Evolutionary conservation across 2,329 filamentous ascomycete genomes (phyloP), one percentile per base, ranked within the genome.

Genomic region (Penicillium sp.): DNA sequence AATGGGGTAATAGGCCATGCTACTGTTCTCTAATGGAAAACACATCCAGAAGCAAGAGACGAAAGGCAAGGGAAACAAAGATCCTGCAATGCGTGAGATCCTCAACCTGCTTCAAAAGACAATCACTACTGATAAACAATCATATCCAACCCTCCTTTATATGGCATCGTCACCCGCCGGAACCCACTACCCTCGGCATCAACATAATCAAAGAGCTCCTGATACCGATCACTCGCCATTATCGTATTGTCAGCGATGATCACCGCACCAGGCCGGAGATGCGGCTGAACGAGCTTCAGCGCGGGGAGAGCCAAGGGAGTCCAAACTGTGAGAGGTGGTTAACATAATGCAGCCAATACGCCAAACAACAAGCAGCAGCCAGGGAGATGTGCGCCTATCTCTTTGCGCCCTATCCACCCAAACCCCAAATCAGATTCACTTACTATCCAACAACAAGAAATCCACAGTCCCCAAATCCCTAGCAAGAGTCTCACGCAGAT

Each of bases 391-490:
- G 2, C 13, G 3, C n/a, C 11, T 7, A 9, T 44, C 23, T 23
- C 23, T 23, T 5, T 23, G 23, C 23, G 3, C 23, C 23, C 23
- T 6, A 36, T 3, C 9, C 23, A 2, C 32, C 26, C 11, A 38
- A 29, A 7, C n/a, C n/a, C n/a, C n/a, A 2, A 11, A 29, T 10
- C 10, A 11, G 16, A 32, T n/a, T 27, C 36, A 78, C 83, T 74
- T 67, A 86, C 84, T 86, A 61, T 86, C 84, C 26, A 87, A 72
- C 23, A 85, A 68, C 14, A 87, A 60, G 18, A 86, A 71, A 57
- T 86, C 81, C n/a, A 86, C 72, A 29, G 76, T 62, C 1, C 74
- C 70, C 0, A 86, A 53, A 30, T 76, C 74, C 2, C 71, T 60
- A 57, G 78, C 78, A n/a, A 84, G 68, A 0, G 83, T 86, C 66